These are phyloP conservation scores for Talaromyces atroroseus DNA, from an alignment of 2,329 filamentous ascomycete species.

Conservation along the genomic window DNA sequence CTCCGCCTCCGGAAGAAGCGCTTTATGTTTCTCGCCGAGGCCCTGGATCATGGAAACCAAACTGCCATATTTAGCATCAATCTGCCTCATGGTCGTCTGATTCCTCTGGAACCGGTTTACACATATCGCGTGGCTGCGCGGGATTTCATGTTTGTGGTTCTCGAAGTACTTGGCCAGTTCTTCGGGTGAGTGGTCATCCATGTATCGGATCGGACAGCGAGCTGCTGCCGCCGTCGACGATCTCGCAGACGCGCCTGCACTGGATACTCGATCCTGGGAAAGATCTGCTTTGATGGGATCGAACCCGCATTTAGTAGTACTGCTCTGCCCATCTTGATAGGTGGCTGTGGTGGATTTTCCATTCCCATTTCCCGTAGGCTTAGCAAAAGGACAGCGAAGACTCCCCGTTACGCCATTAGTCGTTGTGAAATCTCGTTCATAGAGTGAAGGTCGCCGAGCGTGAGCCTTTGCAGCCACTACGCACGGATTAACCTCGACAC, in stretches of 20 bases:
- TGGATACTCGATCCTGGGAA: constrained; percentile 40
- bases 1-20: constrained; percentile 62
- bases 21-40: constrained; percentile 78
- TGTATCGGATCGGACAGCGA: constrained; percentile 86
- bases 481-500: constrained; percentile 32
- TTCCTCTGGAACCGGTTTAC: constrained; percentile 75
- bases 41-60: constrained; percentile 92
- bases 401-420: constrained; percentile 74
- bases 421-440: constrained; percentile 82
- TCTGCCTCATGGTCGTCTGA: constrained; percentile 76
- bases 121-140: constrained; percentile 88
- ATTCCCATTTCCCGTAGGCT: constrained; percentile 39
- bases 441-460: constrained; percentile 58
- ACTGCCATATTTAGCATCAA: constrained; percentile 84
- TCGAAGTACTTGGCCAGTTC: constrained; percentile 92
- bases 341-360: constrained; percentile 21
- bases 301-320: constrained; percentile 44
- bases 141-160: constrained; percentile 90
- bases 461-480: constrained; percentile 44
- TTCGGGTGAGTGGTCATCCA: constrained; percentile 87
- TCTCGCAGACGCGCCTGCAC: constrained; percentile 33
- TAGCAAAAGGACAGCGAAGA: constrained; percentile 74
- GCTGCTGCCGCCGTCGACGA: constrained; percentile 43
- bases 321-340: constrained; percentile 25
- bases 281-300: constrained; percentile 50